A percentile compares a stretch with the other conserved stretches of the same genome.
Evolutionary conservation across 2,329 filamentous ascomycete genomes (phyloP).

Genomic region (Triangularia verruculosa): DNA sequence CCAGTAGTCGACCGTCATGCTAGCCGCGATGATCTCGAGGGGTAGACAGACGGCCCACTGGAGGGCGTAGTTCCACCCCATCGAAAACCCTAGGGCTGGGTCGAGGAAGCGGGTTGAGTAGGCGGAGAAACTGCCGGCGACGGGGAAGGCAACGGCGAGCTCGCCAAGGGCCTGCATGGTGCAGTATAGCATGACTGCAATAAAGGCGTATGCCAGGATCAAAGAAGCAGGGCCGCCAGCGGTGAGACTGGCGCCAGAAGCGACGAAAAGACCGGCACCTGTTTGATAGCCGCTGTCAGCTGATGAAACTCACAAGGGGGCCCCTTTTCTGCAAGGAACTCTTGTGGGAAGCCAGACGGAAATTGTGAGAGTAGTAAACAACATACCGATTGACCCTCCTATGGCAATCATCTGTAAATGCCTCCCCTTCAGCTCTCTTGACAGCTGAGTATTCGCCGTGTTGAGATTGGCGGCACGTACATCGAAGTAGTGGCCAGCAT

Average conservation of each 20-base stretch:
- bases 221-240: slow-evolving; percentile 75
- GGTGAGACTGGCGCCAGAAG: slow-evolving; percentile 68
- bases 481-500: slow-evolving; percentile 52
- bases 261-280: slow-evolving; percentile 84
- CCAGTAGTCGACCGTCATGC: slow-evolving; percentile 83
- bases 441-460: slow-evolving; percentile 72
- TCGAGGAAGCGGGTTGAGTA: slow-evolving; percentile 92
- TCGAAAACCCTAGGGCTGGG: slow-evolving; percentile 90
- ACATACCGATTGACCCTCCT: slow-evolving; percentile 77
- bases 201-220: slow-evolving; percentile 72
- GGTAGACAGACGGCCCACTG: slow-evolving; percentile 85
- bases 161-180: slow-evolving; percentile 91
- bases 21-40: slow-evolving; percentile 81
- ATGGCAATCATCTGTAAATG: slow-evolving; percentile 98
- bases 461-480: slow-evolving; percentile 61
- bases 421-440: slow-evolving; percentile 73
- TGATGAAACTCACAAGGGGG: neutral
- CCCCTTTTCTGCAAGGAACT: neutral
- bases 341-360: slow-evolving; percentile 3
- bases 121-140: slow-evolving; percentile 86
- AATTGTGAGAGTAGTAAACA: neutral
- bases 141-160: slow-evolving; percentile 84
- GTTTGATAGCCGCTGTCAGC: neutral
- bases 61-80: slow-evolving; percentile 92
- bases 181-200: slow-evolving; percentile 86